Base-by-base conservation (phyloP, 2,329 filamentous ascomycete genomes). In the Sphaerulina populicola region DNA sequence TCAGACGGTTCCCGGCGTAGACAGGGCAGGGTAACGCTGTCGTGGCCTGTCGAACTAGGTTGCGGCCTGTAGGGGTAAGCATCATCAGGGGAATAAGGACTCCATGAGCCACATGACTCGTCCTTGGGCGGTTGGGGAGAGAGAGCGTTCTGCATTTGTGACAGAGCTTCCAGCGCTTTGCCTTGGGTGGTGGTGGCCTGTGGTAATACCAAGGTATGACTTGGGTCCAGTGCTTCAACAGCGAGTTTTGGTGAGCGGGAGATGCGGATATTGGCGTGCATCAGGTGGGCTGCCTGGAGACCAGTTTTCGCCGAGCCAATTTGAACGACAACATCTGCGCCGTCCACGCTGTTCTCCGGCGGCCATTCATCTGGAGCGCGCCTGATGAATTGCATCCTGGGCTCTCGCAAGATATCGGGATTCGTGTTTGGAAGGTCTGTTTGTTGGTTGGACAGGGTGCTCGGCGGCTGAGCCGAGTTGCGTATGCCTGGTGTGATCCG, bases 1-100 rank as follows among this genome's bases (percentile, higher is more conserved):
- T 61, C 69, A 7, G 69, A 72, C 10, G 60, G 58, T 41, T 67
- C 61, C 14, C 63, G 60, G 14, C 41, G 55, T n/a, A 57, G 41
- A 27, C 40, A 45, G 31, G 54, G 49, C 50, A 44, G 41, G 48
- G 42, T 56, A 38, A 42, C 27, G 52, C 40, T 50, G 52, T 50
- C 49, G 40, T 18, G 18, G 18, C 23, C 37, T 31, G 41, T 49
- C 9, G 54, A 18, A 53, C 53, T 53, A 44, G 38, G 51, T 53
- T 54, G 49, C 40, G 36, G 42, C 35, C 46, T 33, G 54, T 50
- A 45, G 41, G 56, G 51, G 51, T 54, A 53, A 9, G 56, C 36
- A 45, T 57, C 51, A 40, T 58, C 56, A 44, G 57, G 53, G 18
- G 55, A 57, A 52, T 56, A 58, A 39, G 51, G 55, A 38, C 27